Evolutionary conservation across 805 yeast species (phyloP), one percentile per base, ranked within the genome.

Genomic region (Tetrapisispora fleetii): DNA sequence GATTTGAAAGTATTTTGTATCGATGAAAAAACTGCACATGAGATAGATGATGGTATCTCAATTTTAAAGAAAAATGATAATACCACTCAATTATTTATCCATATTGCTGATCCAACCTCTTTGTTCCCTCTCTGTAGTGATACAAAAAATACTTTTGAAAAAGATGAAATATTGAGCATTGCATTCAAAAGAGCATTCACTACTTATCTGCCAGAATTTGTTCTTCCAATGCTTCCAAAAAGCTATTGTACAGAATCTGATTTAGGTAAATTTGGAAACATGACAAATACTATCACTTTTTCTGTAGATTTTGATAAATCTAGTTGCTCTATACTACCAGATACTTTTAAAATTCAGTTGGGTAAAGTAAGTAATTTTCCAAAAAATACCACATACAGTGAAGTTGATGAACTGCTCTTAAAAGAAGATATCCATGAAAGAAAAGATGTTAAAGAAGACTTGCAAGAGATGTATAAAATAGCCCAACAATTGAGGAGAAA

Each of bases 41-140:
- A 93, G 64, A 84, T 93, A 50, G 99, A 91, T 64, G 99, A 91
- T 65, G 99, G 97, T 43, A 73, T 91, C 27, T 79, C 96, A 1
- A 69, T 91, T 18, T 69, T 69, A 40, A 53, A 51, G 3, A 57
- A 54, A 4, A 56, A 58, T 1, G 54, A 62, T 1, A 60, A 64
- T 2, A 58, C 58, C 14, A 77, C 68, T 54, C 67, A 70, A 10
- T 54, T 90, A 5, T 76, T 82, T 30, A 73, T 88, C 1, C 95
- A 85, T 62, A 78, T 91, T 52, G 97, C 98, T 1, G 89, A 91
- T 62, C 97, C 97, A 0, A 72, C 87, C 0, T 82, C 96, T 0
- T 77, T 74, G 52, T 64, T 86, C 49, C 62, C 59, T 9, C 52
- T 52, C 21, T 40, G 52, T 19, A 73, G 74, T 1, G 51, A 56